phyloP scores from a whole-genome alignment of 2,329 filamentous ascomycete species.

The Torrubiella hemipterigena region DNA sequence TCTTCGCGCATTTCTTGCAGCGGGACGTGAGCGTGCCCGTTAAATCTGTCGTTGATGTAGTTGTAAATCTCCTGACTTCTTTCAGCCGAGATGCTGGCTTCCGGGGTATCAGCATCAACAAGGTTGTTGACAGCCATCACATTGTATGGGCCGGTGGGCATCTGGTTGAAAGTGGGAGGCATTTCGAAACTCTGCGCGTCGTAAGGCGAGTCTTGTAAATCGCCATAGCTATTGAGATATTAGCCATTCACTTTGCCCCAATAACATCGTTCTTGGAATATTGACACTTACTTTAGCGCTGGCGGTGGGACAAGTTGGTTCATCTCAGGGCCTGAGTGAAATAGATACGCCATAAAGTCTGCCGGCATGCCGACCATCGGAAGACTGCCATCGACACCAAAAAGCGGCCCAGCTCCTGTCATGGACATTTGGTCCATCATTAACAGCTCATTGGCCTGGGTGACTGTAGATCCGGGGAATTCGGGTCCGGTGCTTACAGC shows the following conservation, averaged over 20 bases:
- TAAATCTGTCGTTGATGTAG: conserved; percentile 69
- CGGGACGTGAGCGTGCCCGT: conserved; percentile 65
- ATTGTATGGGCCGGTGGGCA: conserved; percentile 54
- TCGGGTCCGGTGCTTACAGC: too few species aligned
- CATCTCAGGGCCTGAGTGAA: conserved; percentile 47
- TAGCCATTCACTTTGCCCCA: conserved; percentile 8
- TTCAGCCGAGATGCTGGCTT: conserved; percentile 73
- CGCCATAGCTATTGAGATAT: conserved; percentile 34
- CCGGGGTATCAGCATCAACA: conserved; percentile 66
- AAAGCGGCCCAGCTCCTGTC: conserved; percentile 68
- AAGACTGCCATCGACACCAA: conserved; percentile 65
- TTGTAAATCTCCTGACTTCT: conserved; percentile 77
- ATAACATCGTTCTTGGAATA: too few species aligned
- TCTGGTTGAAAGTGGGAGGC: conserved; percentile 38
- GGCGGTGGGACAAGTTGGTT: conserved; percentile 23
- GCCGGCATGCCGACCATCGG: conserved; percentile 75
- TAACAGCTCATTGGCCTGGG: conserved; percentile 38
- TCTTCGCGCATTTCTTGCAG: conserved; percentile 64
- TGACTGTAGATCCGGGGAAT: too few species aligned
- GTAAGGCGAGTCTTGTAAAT: conserved; percentile 29
- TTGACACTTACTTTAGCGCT: conserved; percentile 31
- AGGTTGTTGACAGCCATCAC: conserved; percentile 85
- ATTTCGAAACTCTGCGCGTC: conserved; percentile 36
- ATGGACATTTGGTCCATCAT: conserved; percentile 50
- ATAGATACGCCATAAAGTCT: conserved; percentile 77